These are phyloP conservation scores for Cladophialophora carrionii DNA, from an alignment of 2,329 filamentous ascomycete genomes.

Conservation along the genomic window DNA sequence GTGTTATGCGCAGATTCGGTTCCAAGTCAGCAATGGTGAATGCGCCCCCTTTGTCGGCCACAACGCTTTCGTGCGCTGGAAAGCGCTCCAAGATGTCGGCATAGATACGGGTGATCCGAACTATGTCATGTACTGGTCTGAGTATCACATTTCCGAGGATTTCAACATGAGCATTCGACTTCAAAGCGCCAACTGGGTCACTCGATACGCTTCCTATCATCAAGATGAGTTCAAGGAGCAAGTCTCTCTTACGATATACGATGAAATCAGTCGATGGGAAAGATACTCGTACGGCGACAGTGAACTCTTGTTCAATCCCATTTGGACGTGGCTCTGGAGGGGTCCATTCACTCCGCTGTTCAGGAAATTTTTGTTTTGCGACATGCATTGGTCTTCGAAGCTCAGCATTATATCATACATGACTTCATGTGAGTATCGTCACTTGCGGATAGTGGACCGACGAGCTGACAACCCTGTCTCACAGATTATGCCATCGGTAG, in stretches of 20 bases:
- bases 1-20: slow-evolving; percentile 72
- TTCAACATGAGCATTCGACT: slow-evolving; percentile 75
- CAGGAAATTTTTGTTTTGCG: slow-evolving; percentile 70
- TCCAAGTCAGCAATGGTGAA: slow-evolving; percentile 70
- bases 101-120: slow-evolving; percentile 56
- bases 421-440: slow-evolving; percentile 40
- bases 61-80: slow-evolving; percentile 74
- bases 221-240: slow-evolving; percentile 74
- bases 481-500: slow-evolving; percentile 67
- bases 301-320: slow-evolving; percentile 76
- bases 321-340: slow-evolving; percentile 70
- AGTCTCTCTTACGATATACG: slow-evolving; percentile 79
- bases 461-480: slow-evolving; percentile 24
- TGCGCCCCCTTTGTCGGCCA: slow-evolving; percentile 76
- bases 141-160: slow-evolving; percentile 74
- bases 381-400: slow-evolving; percentile 63
- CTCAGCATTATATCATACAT: slow-evolving; percentile 72
- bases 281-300: slow-evolving; percentile 85
- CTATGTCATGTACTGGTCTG: slow-evolving; percentile 72
- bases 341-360: slow-evolving; percentile 80
- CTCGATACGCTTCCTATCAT: slow-evolving; percentile 71
- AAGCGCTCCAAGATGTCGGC: slow-evolving; percentile 61
- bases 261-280: slow-evolving; percentile 81
- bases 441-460: slow-evolving; percentile 52
- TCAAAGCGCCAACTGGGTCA: slow-evolving; percentile 67